Conservation (phyloP, 768 basidiomycete genomes). For the Panaeolus papilionaceus region DNA sequence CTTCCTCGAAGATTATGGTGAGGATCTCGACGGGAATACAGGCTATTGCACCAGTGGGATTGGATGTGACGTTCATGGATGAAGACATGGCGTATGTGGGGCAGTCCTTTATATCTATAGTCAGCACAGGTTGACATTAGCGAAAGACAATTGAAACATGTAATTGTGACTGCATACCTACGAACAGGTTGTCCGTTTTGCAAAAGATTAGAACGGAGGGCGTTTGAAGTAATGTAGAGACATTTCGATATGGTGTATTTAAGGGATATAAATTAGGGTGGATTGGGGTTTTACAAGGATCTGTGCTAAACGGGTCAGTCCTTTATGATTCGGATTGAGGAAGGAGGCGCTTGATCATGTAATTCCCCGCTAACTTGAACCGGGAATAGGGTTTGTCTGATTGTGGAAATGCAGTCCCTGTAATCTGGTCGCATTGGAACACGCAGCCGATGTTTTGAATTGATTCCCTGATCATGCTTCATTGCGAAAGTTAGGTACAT, state of each 20-base stretch:
- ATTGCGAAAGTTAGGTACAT: slow-evolving; percentile 3
- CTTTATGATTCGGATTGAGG: slow-evolving; percentile 11
- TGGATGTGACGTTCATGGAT: slow-evolving; percentile 18
- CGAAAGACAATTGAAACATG: not conserved
- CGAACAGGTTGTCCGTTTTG: not conserved
- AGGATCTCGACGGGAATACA: slow-evolving; percentile 29
- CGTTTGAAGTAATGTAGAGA: not conserved
- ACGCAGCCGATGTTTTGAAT: not conserved
- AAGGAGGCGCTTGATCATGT: slow-evolving; percentile 11
- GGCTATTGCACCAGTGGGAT: slow-evolving; percentile 18
- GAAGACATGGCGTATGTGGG: not conserved
- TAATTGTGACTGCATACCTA: slow-evolving; percentile 10
- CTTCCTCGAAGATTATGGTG: slow-evolving; percentile 29
- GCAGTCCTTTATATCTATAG: not conserved
- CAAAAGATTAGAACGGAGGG: slow-evolving; percentile 8
- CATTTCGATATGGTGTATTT: slow-evolving; percentile 4
- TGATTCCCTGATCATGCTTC: not conserved
- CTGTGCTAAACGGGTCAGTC: slow-evolving; percentile 14
- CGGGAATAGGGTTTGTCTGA: not conserved
- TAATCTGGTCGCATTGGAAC: slow-evolving; percentile 2
- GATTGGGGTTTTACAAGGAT: slow-evolving; percentile 4
- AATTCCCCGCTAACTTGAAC: slow-evolving; percentile 4
- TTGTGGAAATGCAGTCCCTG: slow-evolving; percentile 4
- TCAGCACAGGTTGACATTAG: not conserved
- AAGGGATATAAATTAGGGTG: not conserved